A percentile compares a stretch with the other conserved stretches of the same genome.
Evolutionary conservation across 2,329 filamentous ascomycete species (phyloP).

Genomic region (Xylaria sp.): DNA sequence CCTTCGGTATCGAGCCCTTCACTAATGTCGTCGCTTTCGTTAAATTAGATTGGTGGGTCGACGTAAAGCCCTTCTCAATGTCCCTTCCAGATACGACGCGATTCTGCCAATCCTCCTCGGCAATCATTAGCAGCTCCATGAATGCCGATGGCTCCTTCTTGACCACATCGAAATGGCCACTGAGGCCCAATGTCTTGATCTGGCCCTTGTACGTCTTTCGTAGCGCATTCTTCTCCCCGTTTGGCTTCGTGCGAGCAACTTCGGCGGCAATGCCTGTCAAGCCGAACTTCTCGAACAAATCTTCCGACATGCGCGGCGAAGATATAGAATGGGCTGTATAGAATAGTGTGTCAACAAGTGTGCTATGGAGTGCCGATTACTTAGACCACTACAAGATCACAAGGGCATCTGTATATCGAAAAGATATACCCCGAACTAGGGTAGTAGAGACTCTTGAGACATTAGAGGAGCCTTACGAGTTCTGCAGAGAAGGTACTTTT

Average conservation of each 20-base stretch:
- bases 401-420: slow-evolving; percentile 24
- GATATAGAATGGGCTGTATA: slow-evolving; percentile 56
- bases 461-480: slow-evolving; percentile 66
- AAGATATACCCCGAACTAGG: slow-evolving; percentile 29
- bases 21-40: slow-evolving; percentile 61
- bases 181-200: slow-evolving; percentile 67
- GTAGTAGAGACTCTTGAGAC: slow-evolving; percentile 42
- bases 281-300: slow-evolving; percentile 65
- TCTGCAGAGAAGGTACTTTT: slow-evolving; percentile 71
- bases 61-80: slow-evolving; percentile 58
- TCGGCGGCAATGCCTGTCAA: slow-evolving; percentile 63
- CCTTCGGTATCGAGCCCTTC: slow-evolving; percentile 61
- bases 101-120: slow-evolving; percentile 63
- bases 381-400: slow-evolving; percentile 21
- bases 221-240: slow-evolving; percentile 70
- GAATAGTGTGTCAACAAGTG: slow-evolving; percentile 54
- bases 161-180: slow-evolving; percentile 64
- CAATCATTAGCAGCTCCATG: slow-evolving; percentile 55
- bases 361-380: slow-evolving; percentile 37
- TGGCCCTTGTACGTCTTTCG: slow-evolving; percentile 73
- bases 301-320: slow-evolving; percentile 56
- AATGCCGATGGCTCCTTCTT: slow-evolving; percentile 64
- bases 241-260: slow-evolving; percentile 67
- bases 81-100: slow-evolving; percentile 60
- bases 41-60: slow-evolving; percentile 51